Conservation (phyloP, 345 rosid genomes). For the Salix viminalis region DNA sequence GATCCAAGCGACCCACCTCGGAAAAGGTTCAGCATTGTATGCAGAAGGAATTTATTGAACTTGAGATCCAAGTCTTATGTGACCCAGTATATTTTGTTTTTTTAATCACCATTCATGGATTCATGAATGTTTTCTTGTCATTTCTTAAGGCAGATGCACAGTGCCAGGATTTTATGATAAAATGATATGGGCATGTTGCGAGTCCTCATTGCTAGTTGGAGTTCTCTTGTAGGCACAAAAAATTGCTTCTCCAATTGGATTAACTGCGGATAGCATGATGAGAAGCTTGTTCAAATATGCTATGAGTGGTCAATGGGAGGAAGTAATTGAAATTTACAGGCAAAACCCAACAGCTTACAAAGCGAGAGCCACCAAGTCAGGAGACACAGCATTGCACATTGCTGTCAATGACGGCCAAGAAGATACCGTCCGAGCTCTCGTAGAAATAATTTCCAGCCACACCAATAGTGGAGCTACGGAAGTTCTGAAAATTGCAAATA, state of each 20-base stretch:
- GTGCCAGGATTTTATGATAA: neutral
- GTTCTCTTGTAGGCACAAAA: neutral
- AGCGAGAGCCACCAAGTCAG: slow-evolving; percentile 25
- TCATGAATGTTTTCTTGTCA: too few relatives aligned
- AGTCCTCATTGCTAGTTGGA: neutral
- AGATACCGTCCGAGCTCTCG: slow-evolving; percentile 12
- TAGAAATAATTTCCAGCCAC: neutral
- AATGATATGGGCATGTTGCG: neutral
- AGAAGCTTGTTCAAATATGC: slow-evolving; percentile 20
- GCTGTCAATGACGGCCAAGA: slow-evolving; percentile 36
- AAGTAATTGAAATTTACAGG: slow-evolving; percentile 19
- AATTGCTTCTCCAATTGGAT: slow-evolving; percentile 6
- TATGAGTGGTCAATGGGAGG: slow-evolving; percentile 39
- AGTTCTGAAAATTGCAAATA: slow-evolving; percentile 14
- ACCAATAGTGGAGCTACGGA: neutral
- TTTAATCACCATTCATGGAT: too few relatives aligned
- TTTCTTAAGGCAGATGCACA: neutral
- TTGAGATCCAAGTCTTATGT: slow-evolving; percentile 5
- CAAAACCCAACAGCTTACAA: neutral
- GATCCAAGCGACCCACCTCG: neutral
- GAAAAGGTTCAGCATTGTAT: neutral
- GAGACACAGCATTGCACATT: slow-evolving; percentile 43
- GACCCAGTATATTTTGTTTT: neutral
- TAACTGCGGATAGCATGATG: neutral
- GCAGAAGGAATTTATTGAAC: neutral